phyloP scores from a whole-genome alignment of 345 rosid genomes.

The Abelmoschus esculentus region DNA sequence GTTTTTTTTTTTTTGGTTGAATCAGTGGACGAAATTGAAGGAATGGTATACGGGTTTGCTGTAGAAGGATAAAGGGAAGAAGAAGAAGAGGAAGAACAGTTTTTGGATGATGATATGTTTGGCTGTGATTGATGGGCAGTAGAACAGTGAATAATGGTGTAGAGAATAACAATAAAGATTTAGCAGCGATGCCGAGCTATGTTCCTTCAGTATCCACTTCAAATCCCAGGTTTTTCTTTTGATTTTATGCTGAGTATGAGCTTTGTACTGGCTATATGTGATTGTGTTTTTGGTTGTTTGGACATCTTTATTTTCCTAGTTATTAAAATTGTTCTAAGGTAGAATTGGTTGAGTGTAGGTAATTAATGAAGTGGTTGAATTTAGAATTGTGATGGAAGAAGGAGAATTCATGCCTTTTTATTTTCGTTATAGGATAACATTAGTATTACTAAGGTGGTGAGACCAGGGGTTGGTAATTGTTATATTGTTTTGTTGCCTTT shows the following conservation, averaged over 20 bases:
- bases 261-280: not conserved
- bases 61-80: not conserved
- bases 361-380: not conserved
- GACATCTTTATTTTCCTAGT: not conserved
- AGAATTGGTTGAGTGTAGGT: not conserved
- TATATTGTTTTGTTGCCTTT: not conserved
- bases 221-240: conserved; percentile 31
- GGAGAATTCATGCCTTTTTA: not conserved
- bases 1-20: not conserved
- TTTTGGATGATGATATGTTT: conserved; percentile 16
- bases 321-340: not conserved
- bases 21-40: not conserved
- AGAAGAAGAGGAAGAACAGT: not conserved
- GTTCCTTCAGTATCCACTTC: conserved; percentile 32
- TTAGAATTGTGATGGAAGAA: not conserved
- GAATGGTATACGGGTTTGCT: not conserved
- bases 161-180: conserved; percentile 27
- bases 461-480: not conserved
- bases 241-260: not conserved
- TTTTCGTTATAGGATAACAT: not conserved
- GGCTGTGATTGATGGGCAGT: conserved; percentile 23
- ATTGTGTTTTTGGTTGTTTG: not conserved
- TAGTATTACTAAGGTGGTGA: not conserved
- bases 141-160: conserved; percentile 5
- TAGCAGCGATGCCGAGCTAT: conserved; percentile 48